Base-by-base conservation (phyloP, 2,329 filamentous ascomycete species). In the Fusarium sp. region DNA sequence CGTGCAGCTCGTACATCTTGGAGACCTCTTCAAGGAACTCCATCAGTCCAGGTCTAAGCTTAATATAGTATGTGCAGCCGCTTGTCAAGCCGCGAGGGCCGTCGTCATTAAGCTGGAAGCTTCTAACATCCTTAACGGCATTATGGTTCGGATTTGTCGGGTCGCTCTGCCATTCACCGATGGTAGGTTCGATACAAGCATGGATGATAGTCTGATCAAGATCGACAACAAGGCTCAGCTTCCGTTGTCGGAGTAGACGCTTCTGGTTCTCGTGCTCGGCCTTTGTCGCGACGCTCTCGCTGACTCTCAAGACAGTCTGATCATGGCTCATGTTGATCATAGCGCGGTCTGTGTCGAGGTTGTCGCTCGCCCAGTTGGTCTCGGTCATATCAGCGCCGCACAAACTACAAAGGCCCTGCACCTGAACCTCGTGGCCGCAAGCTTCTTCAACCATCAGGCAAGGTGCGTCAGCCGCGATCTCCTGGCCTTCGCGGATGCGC, bases 151-250 rank as follows among this genome's bases (percentile, higher is more conserved):
- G 94, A 72, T 97, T 97, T 5, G 88, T 85, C 23, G 90, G 88
- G 77, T 99, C 94, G 49, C 88, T 86, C 83, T 97, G 92, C 96
- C 96, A 99, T 78, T 99, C 95, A 67, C 91, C 94, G 55, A 99
- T 90, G 1, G 96, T 99, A 8, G 94, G 95, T 72, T 99, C 96
- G 74, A 98, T 96, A 65, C 94, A 97, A 25, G 96, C 96, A 78
- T 99, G 96, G 71, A 99, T 99, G 74, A 99, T 96, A 58, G 96
- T 99, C 82, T 98, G 95, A 77, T 99, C 96, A 55, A 99, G 84
- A 84, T 99, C 96, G 72, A 99, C 96, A 25, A 99, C 96, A 44
- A 99, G 85, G 45, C 92, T 97, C 44, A 99, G 86, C 81, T 97
- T 97, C 71, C 91, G 88, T 65, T 91, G 88, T 61, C 89, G 85